Evolutionary conservation across 164 flowering plant species (phyloP).

Genomic region (Pachysandra terminalis): DNA sequence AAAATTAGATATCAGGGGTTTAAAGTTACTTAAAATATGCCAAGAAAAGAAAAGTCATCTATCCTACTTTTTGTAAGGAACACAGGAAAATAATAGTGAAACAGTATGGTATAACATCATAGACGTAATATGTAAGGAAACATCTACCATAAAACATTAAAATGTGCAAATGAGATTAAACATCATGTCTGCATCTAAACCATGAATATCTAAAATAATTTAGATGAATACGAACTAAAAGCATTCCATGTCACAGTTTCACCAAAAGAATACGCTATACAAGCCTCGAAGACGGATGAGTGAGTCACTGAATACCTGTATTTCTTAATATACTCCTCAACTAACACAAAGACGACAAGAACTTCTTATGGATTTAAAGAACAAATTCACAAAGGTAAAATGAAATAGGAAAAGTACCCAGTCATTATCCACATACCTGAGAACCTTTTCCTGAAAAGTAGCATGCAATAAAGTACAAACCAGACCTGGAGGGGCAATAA

Average conservation of each 20-base stretch:
- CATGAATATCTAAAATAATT: too few relatives aligned
- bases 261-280: neutral
- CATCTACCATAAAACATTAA: neutral
- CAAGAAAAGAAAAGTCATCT: neutral
- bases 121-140: neutral
- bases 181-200: too few relatives aligned
- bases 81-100: neutral
- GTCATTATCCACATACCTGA: conserved; percentile 50
- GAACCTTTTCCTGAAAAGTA: conserved; percentile 75
- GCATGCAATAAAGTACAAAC: conserved; percentile 75
- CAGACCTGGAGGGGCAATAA: conserved; percentile 53
- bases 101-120: neutral
- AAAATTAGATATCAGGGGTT: neutral
- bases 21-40: neutral
- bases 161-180: neutral
- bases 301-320: neutral
- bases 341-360: neutral
- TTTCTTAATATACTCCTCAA: neutral
- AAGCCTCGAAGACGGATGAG: neutral
- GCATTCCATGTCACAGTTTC: neutral
- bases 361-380: neutral
- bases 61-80: too few relatives aligned
- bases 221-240: too few relatives aligned
- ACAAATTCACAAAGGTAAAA: neutral
- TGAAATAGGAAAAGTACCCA: neutral